Evolutionary conservation across 768 basidiomycete genomes (phyloP).

Genomic region (Amanita pallidorosea): DNA sequence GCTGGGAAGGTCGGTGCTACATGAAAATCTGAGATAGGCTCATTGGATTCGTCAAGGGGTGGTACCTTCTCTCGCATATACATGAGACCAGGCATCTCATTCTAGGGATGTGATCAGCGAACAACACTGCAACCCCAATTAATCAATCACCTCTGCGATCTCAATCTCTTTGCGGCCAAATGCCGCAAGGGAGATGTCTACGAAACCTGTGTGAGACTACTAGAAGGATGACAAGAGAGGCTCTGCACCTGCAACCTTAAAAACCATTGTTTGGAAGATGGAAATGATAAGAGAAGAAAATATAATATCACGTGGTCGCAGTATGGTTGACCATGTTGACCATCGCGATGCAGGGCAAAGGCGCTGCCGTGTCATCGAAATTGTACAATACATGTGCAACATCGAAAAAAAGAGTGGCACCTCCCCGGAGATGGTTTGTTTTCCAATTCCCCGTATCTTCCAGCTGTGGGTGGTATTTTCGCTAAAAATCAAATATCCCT

Average conservation of each 20-base stretch:
- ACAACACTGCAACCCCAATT: constrained; percentile 4
- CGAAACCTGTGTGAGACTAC: constrained; percentile 7
- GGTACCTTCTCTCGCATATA: constrained; percentile 78
- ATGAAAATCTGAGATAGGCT: neutral
- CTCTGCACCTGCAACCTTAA: constrained; percentile 77
- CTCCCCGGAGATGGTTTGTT: constrained; percentile 39
- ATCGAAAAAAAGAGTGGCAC: constrained; percentile 15
- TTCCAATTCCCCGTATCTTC: constrained; percentile 68
- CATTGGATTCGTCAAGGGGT: neutral
- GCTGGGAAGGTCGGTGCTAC: constrained; percentile 71
- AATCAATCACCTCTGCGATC: constrained; percentile 81
- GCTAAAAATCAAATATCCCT: neutral
- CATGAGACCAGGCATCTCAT: constrained; percentile 96
- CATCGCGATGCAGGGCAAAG: neutral
- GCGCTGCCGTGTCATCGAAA: constrained; percentile 53
- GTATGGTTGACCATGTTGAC: neutral
- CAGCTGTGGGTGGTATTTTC: constrained; percentile 37
- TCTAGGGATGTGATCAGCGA: constrained; percentile 25
- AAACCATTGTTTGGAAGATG: constrained; percentile 50
- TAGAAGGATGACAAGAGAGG: neutral
- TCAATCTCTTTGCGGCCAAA: constrained; percentile 99
- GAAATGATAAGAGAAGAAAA: constrained; percentile 10
- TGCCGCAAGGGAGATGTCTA: constrained; percentile 93
- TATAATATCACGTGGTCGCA: constrained; percentile 9
- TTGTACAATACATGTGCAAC: constrained; percentile 62